Base-by-base conservation (phyloP, 2,329 filamentous ascomycete species). In the Pleomassaria siparia region DNA sequence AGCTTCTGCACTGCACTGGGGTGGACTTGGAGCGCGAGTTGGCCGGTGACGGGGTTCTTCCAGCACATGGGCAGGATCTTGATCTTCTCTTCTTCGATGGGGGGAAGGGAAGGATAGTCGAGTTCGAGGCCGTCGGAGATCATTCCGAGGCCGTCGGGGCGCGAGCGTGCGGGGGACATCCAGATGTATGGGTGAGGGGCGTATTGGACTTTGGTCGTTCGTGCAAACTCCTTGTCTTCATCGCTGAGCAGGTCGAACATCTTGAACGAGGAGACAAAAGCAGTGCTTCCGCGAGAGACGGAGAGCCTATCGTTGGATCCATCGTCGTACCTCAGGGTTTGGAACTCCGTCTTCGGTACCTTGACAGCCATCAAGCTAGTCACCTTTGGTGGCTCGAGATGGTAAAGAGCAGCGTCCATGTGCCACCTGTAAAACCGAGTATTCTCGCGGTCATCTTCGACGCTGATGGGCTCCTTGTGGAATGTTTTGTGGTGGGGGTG, bases 401-500 rank as follows among this genome's bases (percentile, higher is more conserved):
- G 85, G 63, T 91, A 91, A 5, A 91, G 74, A 1, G 87, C 87
- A 3, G 88, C 87, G 60, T 91, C 87, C 44, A 91, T 90, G 66
- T 91, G 87, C 87, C 88, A 91, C 49, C 87, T 77, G 71, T 88
- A 91, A 72, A 89, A 84, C 6, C 80, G 72, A 0, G 81, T 84
- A 56, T 74, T 76, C 11, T 79, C 75, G 5, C 80, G 66, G 52
- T 84, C 81, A n/a, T 83, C 76, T n/a, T 76, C 74, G 1, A 84
- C 72, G 0, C 86, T 79, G 53, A 91, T 81, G 16, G 73, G 64
- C 4, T 82, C 81, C 43, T 81, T 80, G 69, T 91, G 88, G 71
- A 91, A 91, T 1, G 84, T 89, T 48, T 79, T 80, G 74, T 91
- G 88, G 62, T 91, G 88, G 5, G 88, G 88, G 62, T 91, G 88